A percentile compares a stretch with the other conserved stretches of the same genome.
Evolutionary conservation across 2,329 filamentous ascomycete species (phyloP).

Genomic region (Ophiostoma sp.): DNA sequence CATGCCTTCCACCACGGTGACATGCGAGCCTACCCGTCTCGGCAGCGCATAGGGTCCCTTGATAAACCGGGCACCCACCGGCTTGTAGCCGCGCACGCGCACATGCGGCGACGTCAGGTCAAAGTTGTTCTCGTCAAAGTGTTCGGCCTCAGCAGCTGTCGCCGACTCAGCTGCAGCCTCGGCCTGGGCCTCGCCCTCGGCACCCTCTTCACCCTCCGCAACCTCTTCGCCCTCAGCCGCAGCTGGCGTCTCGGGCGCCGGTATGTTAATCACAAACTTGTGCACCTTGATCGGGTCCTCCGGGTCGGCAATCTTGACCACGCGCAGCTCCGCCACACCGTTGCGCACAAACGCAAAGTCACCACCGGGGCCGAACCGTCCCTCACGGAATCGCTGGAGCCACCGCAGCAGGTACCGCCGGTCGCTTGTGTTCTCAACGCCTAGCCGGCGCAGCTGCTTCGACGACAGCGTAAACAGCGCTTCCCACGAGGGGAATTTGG

Average conservation of each 20-base stretch:
- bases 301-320: constrained; percentile 43
- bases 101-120: constrained; percentile 33
- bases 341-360: constrained; percentile 71
- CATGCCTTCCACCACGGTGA: constrained; percentile 79
- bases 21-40: constrained; percentile 61
- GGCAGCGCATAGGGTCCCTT: constrained; percentile 72
- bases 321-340: constrained; percentile 53
- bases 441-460: constrained; percentile 74
- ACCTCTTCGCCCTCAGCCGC: neutral
- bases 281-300: constrained; percentile 44
- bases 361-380: constrained; percentile 77
- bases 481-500: constrained; percentile 89
- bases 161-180: neutral
- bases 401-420: constrained; percentile 84
- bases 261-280: constrained; percentile 58
- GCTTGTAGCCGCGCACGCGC: constrained; percentile 64
- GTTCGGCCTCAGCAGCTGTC: neutral
- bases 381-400: constrained; percentile 80
- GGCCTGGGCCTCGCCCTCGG: constrained; percentile 36
- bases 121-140: neutral
- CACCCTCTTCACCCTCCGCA: neutral
- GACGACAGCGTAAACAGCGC: constrained; percentile 82
- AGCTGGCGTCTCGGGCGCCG: constrained; percentile 31
- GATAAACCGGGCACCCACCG: constrained; percentile 69
- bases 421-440: constrained; percentile 80